phyloP scores from a whole-genome alignment of 306 rosid species.

The Glycine soja region DNA sequence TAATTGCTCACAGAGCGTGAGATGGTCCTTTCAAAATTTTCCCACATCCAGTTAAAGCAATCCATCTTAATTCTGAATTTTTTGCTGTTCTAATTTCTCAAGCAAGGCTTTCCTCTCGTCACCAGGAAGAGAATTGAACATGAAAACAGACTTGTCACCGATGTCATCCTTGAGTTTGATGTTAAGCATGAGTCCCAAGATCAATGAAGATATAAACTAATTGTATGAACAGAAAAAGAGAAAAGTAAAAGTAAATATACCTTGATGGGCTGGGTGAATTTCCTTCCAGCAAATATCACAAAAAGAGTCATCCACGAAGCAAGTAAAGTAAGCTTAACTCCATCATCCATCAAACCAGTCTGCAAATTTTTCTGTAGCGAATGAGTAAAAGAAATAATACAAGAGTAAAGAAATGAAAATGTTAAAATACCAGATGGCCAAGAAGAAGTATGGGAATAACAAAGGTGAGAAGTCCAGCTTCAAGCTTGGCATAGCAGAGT shows the following conservation, averaged over 20 bases:
- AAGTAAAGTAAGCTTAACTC: slow-evolving; percentile 67
- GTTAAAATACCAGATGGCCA: slow-evolving; percentile 69
- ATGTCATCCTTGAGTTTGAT: slow-evolving; percentile 72
- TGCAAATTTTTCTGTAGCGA: slow-evolving; percentile 52
- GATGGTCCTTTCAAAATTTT: background rate
- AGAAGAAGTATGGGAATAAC: slow-evolving; percentile 77
- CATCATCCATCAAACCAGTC: slow-evolving; percentile 86
- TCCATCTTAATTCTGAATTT: slow-evolving; percentile 39
- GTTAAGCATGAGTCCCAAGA: slow-evolving; percentile 34
- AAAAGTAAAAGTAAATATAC: slow-evolving; percentile 47
- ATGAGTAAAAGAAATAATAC: slow-evolving; percentile 11
- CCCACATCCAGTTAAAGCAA: background rate
- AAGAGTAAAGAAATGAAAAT: no score
- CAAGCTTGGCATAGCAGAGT: slow-evolving; percentile 93
- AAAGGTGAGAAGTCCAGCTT: slow-evolving; percentile 87
- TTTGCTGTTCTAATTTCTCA: slow-evolving; percentile 70
- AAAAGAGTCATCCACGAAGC: slow-evolving; percentile 82
- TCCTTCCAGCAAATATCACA: slow-evolving; percentile 85
- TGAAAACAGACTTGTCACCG: slow-evolving; percentile 92
- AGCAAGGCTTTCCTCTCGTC: slow-evolving; percentile 71
- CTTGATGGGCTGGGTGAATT: slow-evolving; percentile 91
- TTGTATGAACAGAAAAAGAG: slow-evolving; percentile 12
- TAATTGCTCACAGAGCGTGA: background rate
- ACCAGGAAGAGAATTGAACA: slow-evolving; percentile 72
- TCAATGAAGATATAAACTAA: background rate